Percentiles rank a stretch among this genome's conserved stretches.
phyloP scores from a whole-genome alignment of 1,139 yeast genomes.

The Waltiozyma sp. region DNA sequence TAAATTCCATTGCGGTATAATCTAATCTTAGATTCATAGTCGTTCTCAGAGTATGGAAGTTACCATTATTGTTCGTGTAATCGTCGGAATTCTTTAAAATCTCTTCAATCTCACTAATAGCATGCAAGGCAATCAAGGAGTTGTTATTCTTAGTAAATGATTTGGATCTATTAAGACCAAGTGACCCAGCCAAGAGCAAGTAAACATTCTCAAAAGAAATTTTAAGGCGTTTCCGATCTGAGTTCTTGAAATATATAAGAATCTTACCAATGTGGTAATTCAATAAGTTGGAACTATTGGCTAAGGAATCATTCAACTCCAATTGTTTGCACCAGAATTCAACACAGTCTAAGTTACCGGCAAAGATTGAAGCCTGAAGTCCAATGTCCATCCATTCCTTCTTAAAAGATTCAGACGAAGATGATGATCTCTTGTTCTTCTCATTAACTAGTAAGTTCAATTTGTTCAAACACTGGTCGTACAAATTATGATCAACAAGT shows the following conservation, averaged over 20 bases:
- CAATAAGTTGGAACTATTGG: slow-evolving; percentile 46
- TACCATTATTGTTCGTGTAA: too few species aligned
- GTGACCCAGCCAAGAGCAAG: slow-evolving; percentile 43
- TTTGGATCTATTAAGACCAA: slow-evolving; percentile 51
- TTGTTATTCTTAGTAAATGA: slow-evolving; percentile 50
- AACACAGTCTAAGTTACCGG: slow-evolving; percentile 44
- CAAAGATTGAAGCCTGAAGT: slow-evolving; percentile 59
- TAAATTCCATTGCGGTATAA: slow-evolving; percentile 52
- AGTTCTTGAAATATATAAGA: slow-evolving; percentile 31
- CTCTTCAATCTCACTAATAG: slow-evolving; percentile 48
- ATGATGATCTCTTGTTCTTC: too few species aligned
- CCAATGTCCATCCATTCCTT: slow-evolving; percentile 58
- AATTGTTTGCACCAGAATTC: slow-evolving; percentile 43
- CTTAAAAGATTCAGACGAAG: slow-evolving; percentile 20
- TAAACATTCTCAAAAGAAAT: slow-evolving; percentile 41
- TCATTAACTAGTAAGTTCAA: slow-evolving; percentile 15
- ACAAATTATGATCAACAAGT: slow-evolving; percentile 46
- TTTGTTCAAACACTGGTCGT: slow-evolving; percentile 33
- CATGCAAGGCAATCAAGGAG: slow-evolving; percentile 55
- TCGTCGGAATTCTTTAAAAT: slow-evolving; percentile 15
- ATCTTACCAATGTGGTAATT: slow-evolving; percentile 60
- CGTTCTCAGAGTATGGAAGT: slow-evolving; percentile 16
- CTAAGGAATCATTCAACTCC: slow-evolving; percentile 29
- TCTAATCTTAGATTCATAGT: slow-evolving; percentile 25
- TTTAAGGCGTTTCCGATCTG: slow-evolving; percentile 24